Conservation (phyloP, 441 rosid genomes). For the Arabidopsis hybrid region DNA sequence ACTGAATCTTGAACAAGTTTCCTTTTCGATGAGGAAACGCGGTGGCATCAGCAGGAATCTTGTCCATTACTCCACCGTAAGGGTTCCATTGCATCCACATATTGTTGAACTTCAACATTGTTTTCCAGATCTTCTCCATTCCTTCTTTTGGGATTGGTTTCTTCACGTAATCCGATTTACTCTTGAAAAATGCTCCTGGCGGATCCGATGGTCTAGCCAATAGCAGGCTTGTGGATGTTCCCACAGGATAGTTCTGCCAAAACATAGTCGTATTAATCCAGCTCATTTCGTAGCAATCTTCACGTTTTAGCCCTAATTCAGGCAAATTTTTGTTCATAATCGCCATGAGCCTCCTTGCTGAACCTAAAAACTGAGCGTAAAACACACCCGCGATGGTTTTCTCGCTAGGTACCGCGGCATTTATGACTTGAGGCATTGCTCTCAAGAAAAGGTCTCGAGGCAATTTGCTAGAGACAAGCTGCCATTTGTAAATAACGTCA, state of each 20-base stretch:
- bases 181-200: slow-evolving; percentile 55
- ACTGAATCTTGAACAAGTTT: slow-evolving; percentile 57
- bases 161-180: slow-evolving; percentile 72
- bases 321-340: slow-evolving; percentile 56
- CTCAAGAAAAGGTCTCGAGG: slow-evolving; percentile 65
- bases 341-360: not conserved
- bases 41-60: slow-evolving; percentile 43
- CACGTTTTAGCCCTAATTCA: slow-evolving; percentile 55
- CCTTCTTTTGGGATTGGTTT: slow-evolving; percentile 55
- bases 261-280: slow-evolving; percentile 68
- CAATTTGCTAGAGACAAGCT: slow-evolving; percentile 56
- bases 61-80: slow-evolving; percentile 71
- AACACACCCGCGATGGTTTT: slow-evolving; percentile 51
- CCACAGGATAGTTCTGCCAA: slow-evolving; percentile 52
- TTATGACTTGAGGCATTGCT: slow-evolving; percentile 46
- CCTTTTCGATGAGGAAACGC: slow-evolving; percentile 69
- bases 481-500: slow-evolving; percentile 57
- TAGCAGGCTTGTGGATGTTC: slow-evolving; percentile 54
- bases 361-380: slow-evolving; percentile 59
- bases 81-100: slow-evolving; percentile 63
- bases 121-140: slow-evolving; percentile 61
- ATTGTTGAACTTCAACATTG: slow-evolving; percentile 50
- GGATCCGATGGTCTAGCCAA: slow-evolving; percentile 56
- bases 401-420: slow-evolving; percentile 22
- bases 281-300: slow-evolving; percentile 59